Evolutionary conservation across 2,329 filamentous ascomycete genomes (phyloP).

Genomic region (Neofusicoccum sp.): DNA sequence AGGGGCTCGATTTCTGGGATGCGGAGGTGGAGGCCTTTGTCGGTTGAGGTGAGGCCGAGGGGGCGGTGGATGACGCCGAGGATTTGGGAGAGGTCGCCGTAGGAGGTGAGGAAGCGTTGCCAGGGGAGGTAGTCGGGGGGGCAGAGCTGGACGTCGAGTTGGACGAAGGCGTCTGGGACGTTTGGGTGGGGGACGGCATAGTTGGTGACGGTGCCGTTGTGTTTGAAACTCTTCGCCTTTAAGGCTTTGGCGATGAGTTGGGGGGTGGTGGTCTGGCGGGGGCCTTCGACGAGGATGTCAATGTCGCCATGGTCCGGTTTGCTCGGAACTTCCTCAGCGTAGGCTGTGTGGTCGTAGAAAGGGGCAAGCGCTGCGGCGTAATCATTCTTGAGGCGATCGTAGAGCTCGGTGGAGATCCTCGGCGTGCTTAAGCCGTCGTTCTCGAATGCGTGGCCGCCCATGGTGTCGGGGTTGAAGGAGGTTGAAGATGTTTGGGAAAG

Average conservation of each 20-base stretch:
- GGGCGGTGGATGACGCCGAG: constrained; percentile 63
- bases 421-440: neutral
- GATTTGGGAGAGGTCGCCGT: constrained; percentile 70
- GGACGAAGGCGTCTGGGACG: constrained; percentile 49
- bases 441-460: constrained; percentile 11
- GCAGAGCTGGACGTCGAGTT: constrained; percentile 67
- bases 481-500: neutral
- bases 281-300: constrained; percentile 60
- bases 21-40: constrained; percentile 62
- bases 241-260: constrained; percentile 43
- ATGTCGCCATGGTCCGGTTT: constrained; percentile 71
- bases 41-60: constrained; percentile 65
- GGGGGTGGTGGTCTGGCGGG: constrained; percentile 23
- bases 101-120: constrained; percentile 66
- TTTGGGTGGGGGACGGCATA: constrained; percentile 52
- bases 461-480: neutral
- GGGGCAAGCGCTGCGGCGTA: constrained; percentile 49
- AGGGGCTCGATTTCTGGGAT: constrained; percentile 64
- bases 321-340: constrained; percentile 66
- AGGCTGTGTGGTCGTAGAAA: constrained; percentile 56
- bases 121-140: constrained; percentile 49
- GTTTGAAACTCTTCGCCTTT: constrained; percentile 38
- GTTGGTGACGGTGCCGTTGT: constrained; percentile 30
- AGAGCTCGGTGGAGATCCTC: constrained; percentile 44
- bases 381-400: constrained; percentile 50